Evolutionary conservation across 768 basidiomycete species (phyloP).

Genomic region (Suillus placidus): DNA sequence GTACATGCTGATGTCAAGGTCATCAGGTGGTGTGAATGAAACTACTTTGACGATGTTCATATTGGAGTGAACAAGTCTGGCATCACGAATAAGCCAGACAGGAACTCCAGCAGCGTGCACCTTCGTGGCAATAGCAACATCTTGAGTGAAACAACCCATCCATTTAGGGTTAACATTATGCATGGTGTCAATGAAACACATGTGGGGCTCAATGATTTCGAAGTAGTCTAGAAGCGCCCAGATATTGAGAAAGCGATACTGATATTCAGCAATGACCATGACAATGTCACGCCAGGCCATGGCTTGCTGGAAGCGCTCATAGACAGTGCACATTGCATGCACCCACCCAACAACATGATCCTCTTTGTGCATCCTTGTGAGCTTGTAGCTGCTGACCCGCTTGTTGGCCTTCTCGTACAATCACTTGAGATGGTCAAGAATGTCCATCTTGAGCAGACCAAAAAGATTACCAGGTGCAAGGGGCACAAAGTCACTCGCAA

Average conservation of each 20-base stretch:
- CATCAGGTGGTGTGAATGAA: neutral
- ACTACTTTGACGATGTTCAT: neutral
- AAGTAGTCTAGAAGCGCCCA: neutral
- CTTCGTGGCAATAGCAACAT: neutral
- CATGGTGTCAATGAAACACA: neutral
- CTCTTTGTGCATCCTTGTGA: no score
- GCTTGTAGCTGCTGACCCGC: no score
- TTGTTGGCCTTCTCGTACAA: no score
- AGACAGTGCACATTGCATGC: no score
- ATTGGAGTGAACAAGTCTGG: neutral
- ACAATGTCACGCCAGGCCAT: neutral
- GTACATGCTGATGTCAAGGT: neutral
- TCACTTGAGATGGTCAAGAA: no score
- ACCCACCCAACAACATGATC: no score
- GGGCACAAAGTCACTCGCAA: no score
- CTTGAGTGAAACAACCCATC: constrained; percentile 8
- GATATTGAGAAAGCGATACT: neutral
- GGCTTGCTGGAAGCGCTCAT: no score
- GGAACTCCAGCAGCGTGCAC: neutral
- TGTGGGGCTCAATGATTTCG: neutral
- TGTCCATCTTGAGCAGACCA: no score
- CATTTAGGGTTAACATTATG: neutral
- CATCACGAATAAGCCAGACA: neutral
- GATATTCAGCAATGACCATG: neutral
- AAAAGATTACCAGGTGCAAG: no score